Base-by-base conservation (phyloP, 2,329 filamentous ascomycete species). In the Fusarium brachygibbosum region DNA sequence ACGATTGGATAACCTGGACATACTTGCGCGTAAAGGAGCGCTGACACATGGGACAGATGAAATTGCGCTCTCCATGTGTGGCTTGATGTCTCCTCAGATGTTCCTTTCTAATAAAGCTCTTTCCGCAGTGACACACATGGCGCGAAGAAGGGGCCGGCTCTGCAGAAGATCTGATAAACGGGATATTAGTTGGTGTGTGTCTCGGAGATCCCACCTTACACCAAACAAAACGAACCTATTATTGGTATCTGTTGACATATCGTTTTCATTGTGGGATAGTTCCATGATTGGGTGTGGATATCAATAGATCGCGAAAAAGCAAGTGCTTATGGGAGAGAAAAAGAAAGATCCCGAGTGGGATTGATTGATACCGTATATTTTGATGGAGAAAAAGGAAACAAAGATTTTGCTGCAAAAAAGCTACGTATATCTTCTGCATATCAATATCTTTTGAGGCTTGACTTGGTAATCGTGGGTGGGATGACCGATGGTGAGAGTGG, bases 51-150 rank as follows among this genome's bases (percentile, higher is more conserved):
- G 71, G 63, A 52, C 80, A 82, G 5, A 74, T 63, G 61, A 80
- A 80, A 21, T 76, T 74, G 14, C 75, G 76, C 23, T 76, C 76
- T 19, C 74, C 71, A 64, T 82, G 80, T 4, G 78, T 80, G 6
- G 80, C 80, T 66, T 82, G 77, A 63, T 82, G 80, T 6, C 80
- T 74, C 9, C 78, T 68, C 37, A 82, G 69, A 41, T 82, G 80
- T 58, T 82, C 80, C 51, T 81, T 82, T 58, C 80, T 73, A 41
- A 82, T 75, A 58, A 81, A 82, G 21, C 76, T 76, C 63, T 79
- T 81, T 14, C 80, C 80, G 56, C 80, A 82, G 41, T 81, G 79
- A 48, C 80, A 82, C 10, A 71, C 58, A 72, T 78, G 77, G n/a
- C 77, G 76, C 9, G 44, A 58, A 13, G 44, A 58, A 13, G 65